Base-by-base conservation (phyloP, 1,284 basidiomycete genomes). In the Peniophora sp. region DNA sequence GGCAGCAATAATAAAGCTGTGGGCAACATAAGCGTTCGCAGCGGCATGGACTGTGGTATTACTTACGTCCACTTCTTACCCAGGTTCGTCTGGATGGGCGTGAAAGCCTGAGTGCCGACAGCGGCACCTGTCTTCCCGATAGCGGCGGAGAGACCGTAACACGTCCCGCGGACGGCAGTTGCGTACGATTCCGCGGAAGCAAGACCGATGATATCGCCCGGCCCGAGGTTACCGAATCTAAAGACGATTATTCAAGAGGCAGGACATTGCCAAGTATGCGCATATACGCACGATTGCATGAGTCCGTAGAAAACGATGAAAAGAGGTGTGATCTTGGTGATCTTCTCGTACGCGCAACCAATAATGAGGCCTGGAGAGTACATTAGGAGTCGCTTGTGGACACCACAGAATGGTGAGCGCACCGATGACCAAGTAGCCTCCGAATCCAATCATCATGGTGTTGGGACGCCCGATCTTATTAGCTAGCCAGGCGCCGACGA, bases 81-180 rank as follows among this genome's bases (percentile, higher is more conserved):
- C 14, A 84, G 72, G 58, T 83, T 70, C 51, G 69, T 72, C 62
- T 89, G 84, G 55, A 90, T 88, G 2, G 85, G 85, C 3, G 81
- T 85, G 65, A 89, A 89, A 1, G 75, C 83, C 62, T 91, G 84
- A 0, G 83, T 87, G 2, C 89, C 89, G 50, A 89, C 59, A 16
- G 84, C 89, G 6, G 87, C 88, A 3, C 89, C 89, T 0, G 80
- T 73, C 62, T 91, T 91, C 3, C 86, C 87, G 6, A 89, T 65
- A 0, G 85, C 85, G 10, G 85, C 83, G 41, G 81, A 81, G 47
- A 90, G 59, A 3, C 85, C 85, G 56, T 85, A 87, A 60, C 79
- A 82, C 3, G 83, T 84, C 5, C 84, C 86, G 35, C 50, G 52
- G 34, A 87, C 75, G 2, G 83, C 74, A 1, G 84, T 88, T 9